Percentiles rank a stretch among this genome's conserved stretches.
Conservation (phyloP, 1,139 yeast genomes). For the Magnusiomyces starmeri region DNA sequence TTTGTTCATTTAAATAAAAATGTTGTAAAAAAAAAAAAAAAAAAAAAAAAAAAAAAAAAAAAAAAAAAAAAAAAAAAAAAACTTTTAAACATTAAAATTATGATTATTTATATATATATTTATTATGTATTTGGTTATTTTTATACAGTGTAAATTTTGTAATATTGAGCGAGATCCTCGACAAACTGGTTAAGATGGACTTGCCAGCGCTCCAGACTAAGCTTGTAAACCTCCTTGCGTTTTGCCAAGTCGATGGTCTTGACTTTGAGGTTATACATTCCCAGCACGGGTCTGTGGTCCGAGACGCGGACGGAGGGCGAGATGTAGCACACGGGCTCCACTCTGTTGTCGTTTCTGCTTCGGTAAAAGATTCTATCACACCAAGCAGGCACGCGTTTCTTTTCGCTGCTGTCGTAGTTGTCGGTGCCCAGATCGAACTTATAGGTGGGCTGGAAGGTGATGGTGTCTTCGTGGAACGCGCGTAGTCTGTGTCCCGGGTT, state of each 20-base stretch:
- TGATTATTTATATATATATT: background rate
- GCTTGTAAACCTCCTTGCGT: slow-evolving; percentile 44
- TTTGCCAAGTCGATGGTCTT: slow-evolving; percentile 54
- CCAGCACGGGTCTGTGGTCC: slow-evolving; percentile 89
- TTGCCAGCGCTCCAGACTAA: slow-evolving; percentile 28
- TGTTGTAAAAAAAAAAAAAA: no score
- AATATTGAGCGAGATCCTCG: slow-evolving; percentile 4
- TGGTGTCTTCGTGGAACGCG: slow-evolving; percentile 68
- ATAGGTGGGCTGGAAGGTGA: slow-evolving; percentile 81
- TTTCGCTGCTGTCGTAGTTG: slow-evolving; percentile 77
- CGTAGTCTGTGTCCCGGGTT: slow-evolving; percentile 58
- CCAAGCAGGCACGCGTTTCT: slow-evolving; percentile 95
- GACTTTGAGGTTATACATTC: slow-evolving; percentile 59
- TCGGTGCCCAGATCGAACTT: slow-evolving; percentile 81
- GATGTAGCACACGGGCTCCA: slow-evolving; percentile 25
- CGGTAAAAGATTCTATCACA: slow-evolving; percentile 77
- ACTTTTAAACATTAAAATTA: background rate
- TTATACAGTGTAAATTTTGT: background rate
- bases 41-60: no score
- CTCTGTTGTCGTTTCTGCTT: slow-evolving; percentile 35
- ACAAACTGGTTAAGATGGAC: background rate
- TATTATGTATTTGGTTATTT: background rate
- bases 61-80: background rate
- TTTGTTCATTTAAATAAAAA: no score
- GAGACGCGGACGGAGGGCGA: slow-evolving; percentile 43